Evolutionary conservation across 2,329 filamentous ascomycete species (phyloP).

Genomic region (Colletotrichum theobromicola): DNA sequence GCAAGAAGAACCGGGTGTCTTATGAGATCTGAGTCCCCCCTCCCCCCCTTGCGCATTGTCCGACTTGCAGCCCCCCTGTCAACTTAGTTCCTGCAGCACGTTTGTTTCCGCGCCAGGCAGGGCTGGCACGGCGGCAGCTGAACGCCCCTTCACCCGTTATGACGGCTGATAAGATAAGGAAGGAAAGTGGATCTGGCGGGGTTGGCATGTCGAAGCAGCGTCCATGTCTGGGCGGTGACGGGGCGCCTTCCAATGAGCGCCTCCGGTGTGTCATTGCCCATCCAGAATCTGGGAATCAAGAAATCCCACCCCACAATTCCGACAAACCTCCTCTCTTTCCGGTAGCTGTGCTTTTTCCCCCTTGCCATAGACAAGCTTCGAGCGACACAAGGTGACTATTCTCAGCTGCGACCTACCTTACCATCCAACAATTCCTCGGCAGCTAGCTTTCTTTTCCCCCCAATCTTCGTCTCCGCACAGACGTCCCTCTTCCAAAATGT

Average conservation of each 20-base stretch:
- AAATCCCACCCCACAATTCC: slow-evolving; percentile 15
- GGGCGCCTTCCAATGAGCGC: background rate
- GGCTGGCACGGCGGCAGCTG: slow-evolving; percentile 5
- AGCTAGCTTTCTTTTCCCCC: background rate
- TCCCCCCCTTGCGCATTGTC: background rate
- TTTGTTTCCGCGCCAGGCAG: slow-evolving; percentile 11
- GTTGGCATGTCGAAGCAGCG: background rate
- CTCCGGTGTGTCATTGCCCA: background rate
- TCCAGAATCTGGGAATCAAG: background rate
- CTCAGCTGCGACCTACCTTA: background rate
- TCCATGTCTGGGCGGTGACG: background rate
- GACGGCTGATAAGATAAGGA: slow-evolving; percentile 9
- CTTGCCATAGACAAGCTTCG: background rate
- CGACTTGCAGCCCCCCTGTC: slow-evolving; percentile 6
- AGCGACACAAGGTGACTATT: background rate
- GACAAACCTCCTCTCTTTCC: background rate
- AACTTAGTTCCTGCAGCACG: slow-evolving; percentile 20
- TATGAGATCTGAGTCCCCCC: slow-evolving; percentile 2
- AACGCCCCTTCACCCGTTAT: background rate
- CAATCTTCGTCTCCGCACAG: background rate
- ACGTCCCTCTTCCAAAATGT: background rate
- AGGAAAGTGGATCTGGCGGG: slow-evolving; percentile 17
- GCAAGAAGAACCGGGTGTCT: background rate
- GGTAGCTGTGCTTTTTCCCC: background rate
- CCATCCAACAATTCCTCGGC: background rate